Evolutionary conservation across 2,329 filamentous ascomycete species (phyloP).

Genomic region (Ophiostoma sp.): DNA sequence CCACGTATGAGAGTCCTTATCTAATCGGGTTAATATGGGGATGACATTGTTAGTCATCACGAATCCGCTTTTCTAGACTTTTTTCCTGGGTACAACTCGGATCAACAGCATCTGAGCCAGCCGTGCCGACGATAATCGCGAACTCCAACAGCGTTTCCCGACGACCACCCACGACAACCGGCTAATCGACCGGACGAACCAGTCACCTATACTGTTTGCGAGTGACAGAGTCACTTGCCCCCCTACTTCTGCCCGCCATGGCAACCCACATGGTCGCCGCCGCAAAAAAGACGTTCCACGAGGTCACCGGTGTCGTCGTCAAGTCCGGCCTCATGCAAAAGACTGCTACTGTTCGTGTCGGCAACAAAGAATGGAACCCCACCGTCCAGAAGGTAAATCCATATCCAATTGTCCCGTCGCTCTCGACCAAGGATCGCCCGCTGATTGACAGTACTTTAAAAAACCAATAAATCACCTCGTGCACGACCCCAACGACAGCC

Average conservation of each 20-base stretch:
- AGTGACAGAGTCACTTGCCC: background rate
- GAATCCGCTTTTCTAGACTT: background rate
- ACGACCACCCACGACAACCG: background rate
- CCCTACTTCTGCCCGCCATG: slow-evolving; percentile 31
- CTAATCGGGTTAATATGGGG: background rate
- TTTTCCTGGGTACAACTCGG: background rate
- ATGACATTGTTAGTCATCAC: background rate
- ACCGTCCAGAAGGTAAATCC: slow-evolving; percentile 62
- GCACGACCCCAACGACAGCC: slow-evolving; percentile 70
- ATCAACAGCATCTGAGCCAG: background rate
- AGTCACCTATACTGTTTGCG: background rate
- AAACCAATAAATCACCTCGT: slow-evolving; percentile 62
- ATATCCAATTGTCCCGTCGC: background rate
- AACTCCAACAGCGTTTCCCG: background rate
- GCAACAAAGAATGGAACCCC: slow-evolving; percentile 65
- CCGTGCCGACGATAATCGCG: slow-evolving; percentile 1
- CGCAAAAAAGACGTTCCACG: slow-evolving; percentile 43
- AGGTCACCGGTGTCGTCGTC: slow-evolving; percentile 64
- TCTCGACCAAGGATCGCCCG: background rate
- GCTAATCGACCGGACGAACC: background rate
- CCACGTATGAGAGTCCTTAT: background rate
- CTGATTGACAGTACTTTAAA: slow-evolving; percentile 53
- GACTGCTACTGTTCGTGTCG: slow-evolving; percentile 72
- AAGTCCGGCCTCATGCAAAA: slow-evolving; percentile 72
- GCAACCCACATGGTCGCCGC: slow-evolving; percentile 34